phyloP scores from a whole-genome alignment of 1,284 basidiomycete species.

The Moesziomyces antarcticus region DNA sequence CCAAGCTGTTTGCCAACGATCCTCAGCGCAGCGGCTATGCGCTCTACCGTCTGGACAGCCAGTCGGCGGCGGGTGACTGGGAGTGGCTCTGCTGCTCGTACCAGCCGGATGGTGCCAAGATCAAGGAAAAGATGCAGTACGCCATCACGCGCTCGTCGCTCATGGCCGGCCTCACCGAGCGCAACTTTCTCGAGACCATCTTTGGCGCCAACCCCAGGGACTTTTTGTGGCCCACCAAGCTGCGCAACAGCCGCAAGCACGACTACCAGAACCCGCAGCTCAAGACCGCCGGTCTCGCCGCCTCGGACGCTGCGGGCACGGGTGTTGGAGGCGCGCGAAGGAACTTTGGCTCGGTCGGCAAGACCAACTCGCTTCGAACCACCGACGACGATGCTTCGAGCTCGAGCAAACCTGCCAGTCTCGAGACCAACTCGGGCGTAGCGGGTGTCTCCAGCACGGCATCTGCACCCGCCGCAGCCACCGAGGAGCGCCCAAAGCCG shows the following conservation, averaged over 20 bases:
- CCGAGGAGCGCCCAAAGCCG: conserved; percentile 15
- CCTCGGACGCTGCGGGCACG: conserved; percentile 58
- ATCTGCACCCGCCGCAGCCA: not conserved
- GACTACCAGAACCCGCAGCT: conserved; percentile 65
- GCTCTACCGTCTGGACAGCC: conserved; percentile 56
- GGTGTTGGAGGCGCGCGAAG: conserved; percentile 53
- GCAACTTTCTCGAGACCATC: conserved; percentile 60
- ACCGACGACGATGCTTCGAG: conserved; percentile 3
- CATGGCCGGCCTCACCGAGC: conserved; percentile 51
- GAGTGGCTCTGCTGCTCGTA: conserved; percentile 62
- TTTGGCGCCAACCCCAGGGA: conserved; percentile 52
- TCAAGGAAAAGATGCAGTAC: conserved; percentile 64
- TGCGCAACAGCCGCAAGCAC: conserved; percentile 60
- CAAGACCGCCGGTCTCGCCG: conserved; percentile 42
- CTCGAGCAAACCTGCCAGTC: conserved; percentile 2
- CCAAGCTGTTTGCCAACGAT: conserved; percentile 51
- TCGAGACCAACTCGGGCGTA: conserved; percentile 18
- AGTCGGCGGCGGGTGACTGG: conserved; percentile 55
- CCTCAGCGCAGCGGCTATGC: conserved; percentile 57
- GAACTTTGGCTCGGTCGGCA: conserved; percentile 52
- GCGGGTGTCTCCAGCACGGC: conserved; percentile 14
- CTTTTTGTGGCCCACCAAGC: conserved; percentile 54
- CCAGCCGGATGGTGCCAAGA: conserved; percentile 59
- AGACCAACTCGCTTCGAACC: conserved; percentile 20
- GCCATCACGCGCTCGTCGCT: conserved; percentile 53